phyloP scores from a whole-genome alignment of 495 filamentous ascomycete species.

The Penicillium daleae region DNA sequence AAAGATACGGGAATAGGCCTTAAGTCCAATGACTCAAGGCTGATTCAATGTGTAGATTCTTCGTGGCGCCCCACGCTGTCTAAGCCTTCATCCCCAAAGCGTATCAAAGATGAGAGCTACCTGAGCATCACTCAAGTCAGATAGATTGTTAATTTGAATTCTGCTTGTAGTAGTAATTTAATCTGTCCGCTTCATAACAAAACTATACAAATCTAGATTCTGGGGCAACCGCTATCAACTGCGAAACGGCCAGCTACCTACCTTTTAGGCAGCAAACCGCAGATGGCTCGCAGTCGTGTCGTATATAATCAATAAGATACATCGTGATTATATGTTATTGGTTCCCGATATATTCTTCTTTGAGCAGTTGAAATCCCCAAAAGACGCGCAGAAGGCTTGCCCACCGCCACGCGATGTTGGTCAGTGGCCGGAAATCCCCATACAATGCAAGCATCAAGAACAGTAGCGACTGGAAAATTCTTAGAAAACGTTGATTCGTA shows the following conservation, averaged over 20 bases:
- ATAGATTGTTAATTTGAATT: neutral
- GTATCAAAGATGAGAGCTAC: neutral
- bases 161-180: neutral
- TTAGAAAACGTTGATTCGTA: neutral
- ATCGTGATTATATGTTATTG: too few species aligned
- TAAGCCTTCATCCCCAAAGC: neutral
- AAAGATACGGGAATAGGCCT: too few species aligned
- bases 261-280: too few species aligned
- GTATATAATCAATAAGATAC: too few species aligned
- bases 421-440: neutral
- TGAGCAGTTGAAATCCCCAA: too few species aligned
- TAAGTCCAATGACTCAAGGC: neutral
- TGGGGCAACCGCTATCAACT: neutral
- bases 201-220: neutral
- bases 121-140: neutral
- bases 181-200: neutral
- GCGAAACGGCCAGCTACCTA: too few species aligned
- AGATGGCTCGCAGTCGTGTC: too few species aligned
- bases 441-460: neutral
- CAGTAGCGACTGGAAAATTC: neutral
- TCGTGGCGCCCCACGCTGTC: neutral
- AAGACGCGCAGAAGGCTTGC: neutral
- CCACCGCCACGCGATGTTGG: neutral
- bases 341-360: neutral
- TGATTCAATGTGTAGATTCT: neutral